These are phyloP conservation scores for Graphilbum ipis-grandicollis DNA, from an alignment of 2,329 filamentous ascomycete species.

Conservation along the genomic window DNA sequence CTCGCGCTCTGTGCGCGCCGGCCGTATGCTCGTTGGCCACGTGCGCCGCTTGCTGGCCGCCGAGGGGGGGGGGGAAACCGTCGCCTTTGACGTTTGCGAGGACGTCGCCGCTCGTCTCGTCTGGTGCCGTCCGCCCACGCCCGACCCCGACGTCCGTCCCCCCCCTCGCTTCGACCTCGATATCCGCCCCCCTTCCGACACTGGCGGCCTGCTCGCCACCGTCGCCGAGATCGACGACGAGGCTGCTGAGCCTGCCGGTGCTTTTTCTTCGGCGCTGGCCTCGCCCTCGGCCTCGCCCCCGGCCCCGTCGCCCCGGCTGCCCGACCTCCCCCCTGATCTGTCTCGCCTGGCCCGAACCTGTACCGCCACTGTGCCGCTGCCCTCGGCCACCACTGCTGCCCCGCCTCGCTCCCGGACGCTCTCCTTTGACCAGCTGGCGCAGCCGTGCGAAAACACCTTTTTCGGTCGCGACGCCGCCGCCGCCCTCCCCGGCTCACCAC, in stretches of 20 bases:
- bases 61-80: constrained; percentile 5
- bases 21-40: constrained; percentile 51
- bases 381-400: constrained; percentile 24
- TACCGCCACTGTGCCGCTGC: constrained; percentile 21
- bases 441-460: constrained; percentile 59
- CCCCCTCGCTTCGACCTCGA: too few relatives aligned
- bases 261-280: too few relatives aligned
- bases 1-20: constrained; percentile 55
- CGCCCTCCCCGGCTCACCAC: too few relatives aligned
- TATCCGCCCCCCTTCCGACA: constrained; percentile 4
- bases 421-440: constrained; percentile 51
- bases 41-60: constrained; percentile 47
- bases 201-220: constrained; percentile 21
- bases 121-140: constrained; percentile 47
- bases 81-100: constrained; percentile 66
- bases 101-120: constrained; percentile 58
- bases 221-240: constrained; percentile 42
- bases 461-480: constrained; percentile 29
- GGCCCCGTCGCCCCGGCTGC: not conserved
- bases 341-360: constrained; percentile 2
- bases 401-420: constrained; percentile 42
- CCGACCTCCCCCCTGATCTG: not conserved
- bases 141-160: too few relatives aligned
- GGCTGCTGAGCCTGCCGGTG: too few relatives aligned
- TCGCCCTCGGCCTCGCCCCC: too few relatives aligned